Base-by-base conservation (phyloP, 176 grass and related monocot genomes). In the Musa beccarii region DNA sequence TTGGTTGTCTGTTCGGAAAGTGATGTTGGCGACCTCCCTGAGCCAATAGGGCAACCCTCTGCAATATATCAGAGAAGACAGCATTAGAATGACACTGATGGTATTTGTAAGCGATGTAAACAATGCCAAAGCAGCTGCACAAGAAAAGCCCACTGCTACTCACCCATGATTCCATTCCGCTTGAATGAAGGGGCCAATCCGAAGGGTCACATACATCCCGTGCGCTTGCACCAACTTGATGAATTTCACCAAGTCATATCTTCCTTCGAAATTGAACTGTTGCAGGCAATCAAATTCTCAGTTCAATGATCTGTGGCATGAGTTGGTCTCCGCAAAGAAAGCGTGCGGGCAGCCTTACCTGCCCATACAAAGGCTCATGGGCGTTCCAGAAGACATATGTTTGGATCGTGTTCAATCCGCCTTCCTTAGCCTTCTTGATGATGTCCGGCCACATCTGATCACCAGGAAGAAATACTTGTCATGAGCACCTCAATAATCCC, bases 141-240 rank as follows among this genome's bases (percentile, higher is more conserved):
- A 72, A 17, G 54, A 55, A 29, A 63, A 51, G 22, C n/a, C 62
- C 78, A 51, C 4, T 25, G 8, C 21, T 71, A 87, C 80, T 3
- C 29, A 96, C 93, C 93, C 94, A 80, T 91, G 88, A 51, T 91
- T 93, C 94, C 90, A 93, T 85, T 98, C 90, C 78, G 82, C 90
- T 80, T 91, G 88, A 75, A 93, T 85, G 78, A 91, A 93, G 62
- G 88, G 89, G 26, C 94, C 90, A 5, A 98, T 79, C 26, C 93
- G 83, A 51, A 96, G 76, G 64, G 84, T 34, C 0, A 79, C 87
- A 25, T 83, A 92, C 93, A 96, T 85, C 51, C 74, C 77, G 28
- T 81, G 54, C 25, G 86, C 21, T 54, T 89, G 74, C 49, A 92
- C 71, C 53, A 93, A 4, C 78, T 91, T 91, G 80, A 93, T 20